Percentiles rank a stretch among this genome's conserved stretches.
Conservation (phyloP, 75 land plant genomes). For the Cupressus sempervirens region DNA sequence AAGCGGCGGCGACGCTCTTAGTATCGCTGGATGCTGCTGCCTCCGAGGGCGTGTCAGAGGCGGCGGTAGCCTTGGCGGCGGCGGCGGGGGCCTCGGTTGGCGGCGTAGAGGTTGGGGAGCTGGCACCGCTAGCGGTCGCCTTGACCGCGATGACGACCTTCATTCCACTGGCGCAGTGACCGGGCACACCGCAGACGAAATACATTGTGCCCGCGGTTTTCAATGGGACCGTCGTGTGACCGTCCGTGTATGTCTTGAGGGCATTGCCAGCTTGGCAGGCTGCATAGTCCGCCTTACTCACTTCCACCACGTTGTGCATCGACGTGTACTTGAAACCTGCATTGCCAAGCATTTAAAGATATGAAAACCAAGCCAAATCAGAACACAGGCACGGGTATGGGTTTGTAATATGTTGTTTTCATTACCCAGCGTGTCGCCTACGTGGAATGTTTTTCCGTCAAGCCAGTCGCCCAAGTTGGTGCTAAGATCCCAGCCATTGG, state of each 20-base stretch:
- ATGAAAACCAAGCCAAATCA: too few relatives aligned
- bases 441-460: conserved; percentile 28
- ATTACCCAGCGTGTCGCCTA: conserved; percentile 48
- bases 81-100: background rate
- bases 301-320: conserved; percentile 27
- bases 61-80: background rate
- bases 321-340: conserved; percentile 34
- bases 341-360: background rate
- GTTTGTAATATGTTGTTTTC: background rate
- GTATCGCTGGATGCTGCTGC: background rate
- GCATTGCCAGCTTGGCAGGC: conserved; percentile 23
- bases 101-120: background rate
- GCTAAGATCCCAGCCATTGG: conserved; percentile 53
- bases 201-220: conserved; percentile 15
- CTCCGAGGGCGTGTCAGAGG: background rate
- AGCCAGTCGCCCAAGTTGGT: conserved; percentile 36
- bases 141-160: conserved; percentile 16
- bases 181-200: conserved; percentile 32
- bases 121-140: background rate
- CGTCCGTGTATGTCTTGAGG: conserved; percentile 7
- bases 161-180: conserved; percentile 26
- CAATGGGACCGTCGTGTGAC: conserved; percentile 23
- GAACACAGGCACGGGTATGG: background rate
- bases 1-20: background rate
- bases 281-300: conserved; percentile 28